Base-by-base conservation (phyloP, 441 rosid genomes). In the Hura crepitans region DNA sequence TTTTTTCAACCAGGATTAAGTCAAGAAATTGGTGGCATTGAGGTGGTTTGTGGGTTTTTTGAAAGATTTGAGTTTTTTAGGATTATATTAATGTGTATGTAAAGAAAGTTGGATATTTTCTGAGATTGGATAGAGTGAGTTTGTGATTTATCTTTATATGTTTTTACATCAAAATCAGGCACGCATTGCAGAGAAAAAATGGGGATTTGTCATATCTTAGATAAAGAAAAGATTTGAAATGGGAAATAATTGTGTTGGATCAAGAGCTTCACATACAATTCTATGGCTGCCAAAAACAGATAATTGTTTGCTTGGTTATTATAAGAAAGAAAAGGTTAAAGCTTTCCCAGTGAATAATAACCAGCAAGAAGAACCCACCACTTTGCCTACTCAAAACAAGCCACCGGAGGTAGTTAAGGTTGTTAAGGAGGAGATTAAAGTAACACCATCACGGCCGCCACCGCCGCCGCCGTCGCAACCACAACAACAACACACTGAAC, bases 211-310 rank as follows among this genome's bases (percentile, higher is more conserved):
- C 53, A 23, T 12, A 58, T 69, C 17, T 30, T 18, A 65, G 61
- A 59, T 22, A 35, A 31, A 67, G 67, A 35, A 35, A 23, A 57
- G 53, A 37, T 71, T 69, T 69, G 75, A 81, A 68, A 88, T 87
- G 86, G 96, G 92, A 50, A 85, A 81, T 73, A 85, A 68, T 74
- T 91, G 97, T 69, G 78, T 75, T 59, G 82, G 81, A 66, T 72
- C 83, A 20, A 74, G 75, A 58, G 66, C 28, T 69, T 78, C 78
- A 10, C 69, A 69, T 73, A 64, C 85, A 9, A 2, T 72, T 43
- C 76, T 79, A 74, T 70, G 84, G 79, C 22, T 78, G 18, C 65
- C 51, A 47, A 15, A 80, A n/a, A 42, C 75, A 1, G 76, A 75
- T n/a, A 18, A n/a, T 54, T 66, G 65, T 47, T 53, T 17, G 23